Conservation (phyloP, 2,329 filamentous ascomycete genomes). For the Ascomycota sp. region DNA sequence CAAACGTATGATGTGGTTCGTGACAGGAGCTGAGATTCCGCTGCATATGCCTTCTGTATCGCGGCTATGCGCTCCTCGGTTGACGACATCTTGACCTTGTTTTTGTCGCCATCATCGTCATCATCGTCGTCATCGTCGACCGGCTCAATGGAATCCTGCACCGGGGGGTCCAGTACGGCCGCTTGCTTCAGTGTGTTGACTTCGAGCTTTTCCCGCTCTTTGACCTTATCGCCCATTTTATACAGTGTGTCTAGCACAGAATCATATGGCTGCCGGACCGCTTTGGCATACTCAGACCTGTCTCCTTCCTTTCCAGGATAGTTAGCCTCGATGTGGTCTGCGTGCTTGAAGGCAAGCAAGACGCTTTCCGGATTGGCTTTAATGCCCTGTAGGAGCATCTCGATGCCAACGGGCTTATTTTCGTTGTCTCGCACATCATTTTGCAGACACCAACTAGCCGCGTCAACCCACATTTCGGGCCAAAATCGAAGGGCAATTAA, state of each 20-base stretch:
- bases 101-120: constrained; percentile 24
- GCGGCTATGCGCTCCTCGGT: constrained; percentile 44
- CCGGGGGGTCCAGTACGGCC: constrained; percentile 15
- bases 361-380: constrained; percentile 86
- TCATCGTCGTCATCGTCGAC: constrained; percentile 31
- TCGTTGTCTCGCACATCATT: constrained; percentile 47
- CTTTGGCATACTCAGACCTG: constrained; percentile 54
- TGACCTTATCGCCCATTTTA: constrained; percentile 55
- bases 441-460: constrained; percentile 76
- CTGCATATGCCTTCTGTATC: constrained; percentile 45
- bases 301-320: constrained; percentile 61
- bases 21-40: constrained; percentile 56
- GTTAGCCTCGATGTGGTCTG: constrained; percentile 66
- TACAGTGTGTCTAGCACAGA: constrained; percentile 76
- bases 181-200: constrained; percentile 35
- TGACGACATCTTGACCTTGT: constrained; percentile 25
- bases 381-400: constrained; percentile 66
- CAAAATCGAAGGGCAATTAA: constrained; percentile 86
- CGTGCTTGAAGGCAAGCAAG: constrained; percentile 71
- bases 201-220: constrained; percentile 39
- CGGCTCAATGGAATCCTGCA: constrained; percentile 18
- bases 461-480: constrained; percentile 91
- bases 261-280: constrained; percentile 68
- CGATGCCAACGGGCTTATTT: constrained; percentile 38
- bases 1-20: constrained; percentile 81